These are phyloP conservation scores for Myrmaecium sp. DNA, from an alignment of 2,329 filamentous ascomycete genomes.

Conservation along the genomic window DNA sequence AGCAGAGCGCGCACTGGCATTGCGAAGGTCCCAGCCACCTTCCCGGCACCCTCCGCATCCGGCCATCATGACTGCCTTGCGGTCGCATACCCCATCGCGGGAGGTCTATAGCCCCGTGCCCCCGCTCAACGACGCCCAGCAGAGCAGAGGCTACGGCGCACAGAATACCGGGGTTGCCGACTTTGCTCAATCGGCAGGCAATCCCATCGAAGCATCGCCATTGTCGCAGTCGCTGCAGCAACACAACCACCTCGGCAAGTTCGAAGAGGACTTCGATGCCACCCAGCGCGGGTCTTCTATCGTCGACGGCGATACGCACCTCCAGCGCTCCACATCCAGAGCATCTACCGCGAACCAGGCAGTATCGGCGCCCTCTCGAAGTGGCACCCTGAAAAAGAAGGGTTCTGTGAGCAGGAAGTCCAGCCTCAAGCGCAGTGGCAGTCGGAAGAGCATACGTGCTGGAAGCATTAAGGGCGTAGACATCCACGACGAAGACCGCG, in stretches of 20 bases:
- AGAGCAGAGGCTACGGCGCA: constrained; percentile 11
- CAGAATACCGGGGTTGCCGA: constrained; percentile 12
- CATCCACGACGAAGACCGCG: constrained; percentile 50
- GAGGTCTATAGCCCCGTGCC: constrained; percentile 19
- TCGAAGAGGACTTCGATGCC: constrained; percentile 57
- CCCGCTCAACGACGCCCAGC: constrained; percentile 3
- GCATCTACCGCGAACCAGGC: constrained; percentile 28
- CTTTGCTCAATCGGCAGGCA: constrained; percentile 21
- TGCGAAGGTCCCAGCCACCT: too few species aligned
- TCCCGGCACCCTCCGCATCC: constrained; percentile 3
- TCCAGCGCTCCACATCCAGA: constrained; percentile 47
- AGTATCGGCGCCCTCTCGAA: constrained; percentile 37
- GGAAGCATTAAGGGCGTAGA: constrained; percentile 73
- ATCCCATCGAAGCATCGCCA: constrained; percentile 15
- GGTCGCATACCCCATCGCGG: constrained; percentile 12
- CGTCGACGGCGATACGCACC: constrained; percentile 32
- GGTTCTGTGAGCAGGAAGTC: constrained; percentile 54
- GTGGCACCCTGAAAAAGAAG: constrained; percentile 81
- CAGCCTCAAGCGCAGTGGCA: constrained; percentile 64
- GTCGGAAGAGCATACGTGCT: constrained; percentile 64
- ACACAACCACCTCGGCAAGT: constrained; percentile 29
- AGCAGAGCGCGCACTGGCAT: too few species aligned
- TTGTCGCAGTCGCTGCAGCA: constrained; percentile 16
- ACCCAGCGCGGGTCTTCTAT: constrained; percentile 50
- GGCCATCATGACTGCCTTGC: constrained; percentile 11